Evolutionary conservation across 169 alveolate species (phyloP), one percentile per base, ranked within the genome.

Genomic region (Eimeria necatrix): DNA sequence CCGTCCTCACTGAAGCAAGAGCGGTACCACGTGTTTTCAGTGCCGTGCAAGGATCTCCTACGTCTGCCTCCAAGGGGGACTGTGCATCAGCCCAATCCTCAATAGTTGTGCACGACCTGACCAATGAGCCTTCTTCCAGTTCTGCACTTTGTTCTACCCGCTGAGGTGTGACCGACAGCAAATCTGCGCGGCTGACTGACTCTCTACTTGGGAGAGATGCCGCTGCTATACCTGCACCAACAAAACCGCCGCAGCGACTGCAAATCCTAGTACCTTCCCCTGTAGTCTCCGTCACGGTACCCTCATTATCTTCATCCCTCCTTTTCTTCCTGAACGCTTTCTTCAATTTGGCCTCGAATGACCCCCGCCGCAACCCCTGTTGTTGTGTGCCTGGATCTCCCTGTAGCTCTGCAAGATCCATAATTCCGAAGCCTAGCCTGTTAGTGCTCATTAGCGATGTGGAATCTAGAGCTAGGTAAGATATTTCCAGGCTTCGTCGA

Each of bases 391-490:
- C 70, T 20, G 93, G 84, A 26, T 60, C 93, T 41, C 84, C 91
- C 86, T 61, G 80, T 84, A 91, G 12, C 86, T 91, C 95, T n/a
- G 95, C 95, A n/a, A 91, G 86, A 51, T 91, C 95, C 85, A 91
- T 70, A 56, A 91, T 91, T 74, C 95, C 95, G 49, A 91, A 91
- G 10, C 95, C 95, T 18, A 91, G 92, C 56, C 95, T 81, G 80
- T 91, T 91, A 22, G 95, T 91, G 53, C 91, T 76, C 91, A 91
- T 85, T 68, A 91, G 56, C 92, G 95, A 91, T 71, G 95, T 85
- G 46, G 91, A 91, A 61, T 91, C 95, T 92, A 91, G 59, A 49
- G 95, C 88, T 22, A 91, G 76, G 51, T 91, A 91, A 64, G 95
- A 85, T 20, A 85, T 64, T 49, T 91, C 91, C 46, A 91, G 70